Base-by-base conservation (phyloP, 2,329 filamentous ascomycete genomes). In the Colletotrichum tropicale region DNA sequence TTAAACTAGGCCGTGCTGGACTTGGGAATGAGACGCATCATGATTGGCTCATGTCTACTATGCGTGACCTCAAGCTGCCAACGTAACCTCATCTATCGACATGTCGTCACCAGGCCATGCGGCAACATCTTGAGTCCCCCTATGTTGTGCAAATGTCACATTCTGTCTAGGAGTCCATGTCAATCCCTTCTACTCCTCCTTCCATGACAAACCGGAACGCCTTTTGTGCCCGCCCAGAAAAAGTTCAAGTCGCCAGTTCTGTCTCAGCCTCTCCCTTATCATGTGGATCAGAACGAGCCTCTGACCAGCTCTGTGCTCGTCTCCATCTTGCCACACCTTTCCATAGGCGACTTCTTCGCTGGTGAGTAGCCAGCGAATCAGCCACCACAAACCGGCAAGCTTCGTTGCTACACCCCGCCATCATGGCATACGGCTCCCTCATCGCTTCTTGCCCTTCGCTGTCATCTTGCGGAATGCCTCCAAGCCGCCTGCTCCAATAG, bases 381-480 rank as follows among this genome's bases (percentile, higher is more conserved):
- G 24, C 21, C 24, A 24, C 24, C 24, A 28, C 16, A 26, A 24
- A 24, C 21, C 16, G 7, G 26, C 9, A 48, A 8, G 15, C 28
- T 66, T n/a, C 2, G 30, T 6, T 32, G 26, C 30, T n/a, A 30
- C 28, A 28, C 15, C 15, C 30, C 30, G 18, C 32, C 58, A 61
- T 15, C 58, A 21, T 21, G 6, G n/a, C 28, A 32, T 18, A 24
- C n/a, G 13, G 13, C 15, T 21, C 34, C 34, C 60, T 69, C 73
- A 75, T 32, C 78, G 77, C 85, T 91, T 91, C 86, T 92, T 93
- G 77, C 88, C 88, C 84, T 91, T 93, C 80, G 91, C 88, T 12
- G 91, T 92, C 88, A 93, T 93, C 84, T 88, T 91, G 77, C 91
- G 88, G 85, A 93, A 93, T 2, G 92, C 91, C 78, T 93, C 91